Evolutionary conservation across 768 basidiomycete species (phyloP).

Genomic region (Termitomyces sp.): DNA sequence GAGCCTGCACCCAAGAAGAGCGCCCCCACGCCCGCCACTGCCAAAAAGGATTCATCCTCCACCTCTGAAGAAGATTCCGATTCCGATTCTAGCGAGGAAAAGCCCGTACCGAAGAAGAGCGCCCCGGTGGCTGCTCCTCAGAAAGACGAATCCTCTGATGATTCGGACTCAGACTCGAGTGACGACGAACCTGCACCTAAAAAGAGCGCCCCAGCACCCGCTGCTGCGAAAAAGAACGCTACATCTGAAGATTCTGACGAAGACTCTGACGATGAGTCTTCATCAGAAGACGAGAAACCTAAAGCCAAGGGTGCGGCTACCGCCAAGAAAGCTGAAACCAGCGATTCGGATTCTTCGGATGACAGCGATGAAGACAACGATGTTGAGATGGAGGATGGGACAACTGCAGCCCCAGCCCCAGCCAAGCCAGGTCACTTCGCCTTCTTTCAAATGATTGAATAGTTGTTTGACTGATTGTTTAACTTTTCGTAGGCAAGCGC

Average conservation of each 20-base stretch:
- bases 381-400: conserved; percentile 48
- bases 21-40: conserved; percentile 15
- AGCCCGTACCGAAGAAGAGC: conserved; percentile 16
- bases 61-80: conserved; percentile 2
- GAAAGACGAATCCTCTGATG: conserved; percentile 21
- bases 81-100: conserved; percentile 3
- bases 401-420: conserved; percentile 36
- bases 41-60: conserved; percentile 13
- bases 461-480: background rate
- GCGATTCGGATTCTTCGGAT: conserved; percentile 13
- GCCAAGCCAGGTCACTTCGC: conserved; percentile 36
- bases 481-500: conserved; percentile 57
- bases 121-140: conserved; percentile 14
- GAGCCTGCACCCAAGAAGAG: conserved; percentile 12
- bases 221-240: conserved; percentile 14
- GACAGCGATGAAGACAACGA: conserved; percentile 59
- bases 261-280: conserved; percentile 16
- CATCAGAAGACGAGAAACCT: conserved; percentile 29
- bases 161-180: conserved; percentile 20
- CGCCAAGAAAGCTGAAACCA: conserved; percentile 6
- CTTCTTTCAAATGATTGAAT: background rate
- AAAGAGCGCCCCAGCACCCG: conserved; percentile 20
- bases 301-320: conserved; percentile 1
- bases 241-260: conserved; percentile 4
- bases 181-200: conserved; percentile 8